A percentile compares a stretch with the other conserved stretches of the same genome.
Conservation (phyloP, 148 eudicot species). For the Persicaria tinctoria region DNA sequence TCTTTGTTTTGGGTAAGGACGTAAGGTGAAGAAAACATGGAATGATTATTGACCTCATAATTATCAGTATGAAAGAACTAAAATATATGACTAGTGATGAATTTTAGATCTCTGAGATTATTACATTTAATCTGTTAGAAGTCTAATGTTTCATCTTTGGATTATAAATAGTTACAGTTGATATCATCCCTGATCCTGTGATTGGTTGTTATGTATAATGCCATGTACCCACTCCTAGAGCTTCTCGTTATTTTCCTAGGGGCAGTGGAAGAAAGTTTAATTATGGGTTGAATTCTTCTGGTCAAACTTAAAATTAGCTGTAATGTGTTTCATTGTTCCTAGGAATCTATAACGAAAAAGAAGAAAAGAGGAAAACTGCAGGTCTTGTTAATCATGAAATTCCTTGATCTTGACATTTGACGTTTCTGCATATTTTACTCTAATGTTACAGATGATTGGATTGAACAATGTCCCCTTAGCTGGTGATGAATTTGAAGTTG, state of each 20-base stretch:
- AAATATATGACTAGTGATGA: neutral
- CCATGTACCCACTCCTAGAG: neutral
- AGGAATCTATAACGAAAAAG: neutral
- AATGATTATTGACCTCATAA: neutral
- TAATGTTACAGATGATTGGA: slow-evolving; percentile 63
- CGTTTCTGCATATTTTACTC: neutral
- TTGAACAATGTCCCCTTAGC: slow-evolving; percentile 83
- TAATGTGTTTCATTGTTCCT: neutral
- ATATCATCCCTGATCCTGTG: neutral
- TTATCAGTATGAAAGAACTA: neutral
- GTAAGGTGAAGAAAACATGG: neutral
- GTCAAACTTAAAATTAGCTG: neutral
- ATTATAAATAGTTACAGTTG: neutral
- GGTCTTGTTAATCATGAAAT: neutral
- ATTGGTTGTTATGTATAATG: neutral
- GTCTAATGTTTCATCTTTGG: neutral
- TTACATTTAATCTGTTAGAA: neutral
- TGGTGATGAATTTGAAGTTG: slow-evolving; percentile 94
- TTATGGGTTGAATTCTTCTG: neutral
- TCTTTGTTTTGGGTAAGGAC: neutral
- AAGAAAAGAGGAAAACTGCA: neutral
- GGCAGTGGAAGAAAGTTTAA: neutral
- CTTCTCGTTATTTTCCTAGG: neutral
- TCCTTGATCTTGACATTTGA: neutral
- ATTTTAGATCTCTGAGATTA: neutral